Base-by-base conservation (phyloP, 495 filamentous ascomycete species). In the Trypethelium eluteriae region DNA sequence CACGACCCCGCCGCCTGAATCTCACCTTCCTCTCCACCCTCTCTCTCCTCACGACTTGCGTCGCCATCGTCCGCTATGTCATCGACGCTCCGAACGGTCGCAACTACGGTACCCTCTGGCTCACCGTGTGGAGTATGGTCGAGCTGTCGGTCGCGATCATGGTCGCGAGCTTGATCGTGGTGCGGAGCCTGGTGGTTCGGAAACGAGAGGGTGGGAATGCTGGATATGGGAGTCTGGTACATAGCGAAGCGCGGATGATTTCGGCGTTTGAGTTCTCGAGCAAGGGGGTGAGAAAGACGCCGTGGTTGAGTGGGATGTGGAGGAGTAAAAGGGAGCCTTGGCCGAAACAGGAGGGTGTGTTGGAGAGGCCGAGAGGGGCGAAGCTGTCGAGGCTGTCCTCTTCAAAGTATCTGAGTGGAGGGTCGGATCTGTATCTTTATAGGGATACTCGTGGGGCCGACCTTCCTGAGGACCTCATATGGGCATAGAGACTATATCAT, bases 351-450 rank as follows among this genome's bases (percentile, higher is more conserved):
- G 25, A 25, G 25, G 25, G 25, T 25, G 25, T 59, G 53, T 59
- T 59, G 53, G 32, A 59, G 2, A 18, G 53, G n/a, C 53, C 53
- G 5, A 34, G 10, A 9, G 53, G 14, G 53, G 18, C 14, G 2
- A 18, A 10, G 32, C 7, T 36, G 53, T 36, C 53, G 14, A 59
- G 32, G 5, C 32, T 32, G 14, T 5, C 25, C 25, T 35, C n/a
- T 4, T 59, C 53, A 34, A 59, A 59, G 53, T 36, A 59, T 36
- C 14, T 59, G 18, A 59, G 53, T 32, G 53, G 53, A 34, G 53
- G 7, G 32, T 35, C 53, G 14, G 25, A 36, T 2, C 25, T 59
- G 5, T 59, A 18, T 10, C 6, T 6, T 59, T 7, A 7, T 2
- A 36, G 10, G 6, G 53, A 59, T 59, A 32, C 34, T 18, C 18